Conservation (phyloP, 2,329 filamentous ascomycete genomes). For the Colletotrichum somersetense region DNA sequence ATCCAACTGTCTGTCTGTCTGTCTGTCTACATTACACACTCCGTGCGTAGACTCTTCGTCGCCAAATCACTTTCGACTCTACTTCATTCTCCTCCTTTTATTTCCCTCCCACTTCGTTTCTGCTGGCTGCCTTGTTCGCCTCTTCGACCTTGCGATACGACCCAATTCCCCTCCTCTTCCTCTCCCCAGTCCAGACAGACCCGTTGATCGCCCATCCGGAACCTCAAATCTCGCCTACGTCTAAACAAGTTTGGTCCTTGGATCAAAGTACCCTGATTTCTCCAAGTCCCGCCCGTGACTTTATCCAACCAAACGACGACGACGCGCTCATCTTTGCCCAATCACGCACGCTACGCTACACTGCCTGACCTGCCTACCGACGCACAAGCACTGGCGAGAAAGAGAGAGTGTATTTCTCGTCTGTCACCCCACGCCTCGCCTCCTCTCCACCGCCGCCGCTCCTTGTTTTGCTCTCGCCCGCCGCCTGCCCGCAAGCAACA, state of each 20-base stretch:
- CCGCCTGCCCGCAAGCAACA: not conserved
- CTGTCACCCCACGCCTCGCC: not conserved
- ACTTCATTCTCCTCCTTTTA: not conserved
- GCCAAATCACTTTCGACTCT: not conserved
- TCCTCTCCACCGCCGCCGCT: slow-evolving; percentile 1
- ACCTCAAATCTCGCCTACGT: slow-evolving; percentile 37
- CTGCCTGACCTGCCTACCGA: too few relatives aligned
- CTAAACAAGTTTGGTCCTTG: slow-evolving; percentile 21
- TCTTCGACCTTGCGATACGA: slow-evolving; percentile 20
- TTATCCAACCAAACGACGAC: slow-evolving; percentile 3
- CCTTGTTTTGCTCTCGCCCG: not conserved
- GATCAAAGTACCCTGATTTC: slow-evolving; percentile 16
- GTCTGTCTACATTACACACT: too few relatives aligned
- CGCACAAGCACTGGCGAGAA: not conserved
- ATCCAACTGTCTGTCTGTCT: not conserved
- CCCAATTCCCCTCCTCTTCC: slow-evolving; percentile 8
- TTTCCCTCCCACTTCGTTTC: not conserved
- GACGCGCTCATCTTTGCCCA: slow-evolving; percentile 21
- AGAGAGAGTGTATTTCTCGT: not conserved
- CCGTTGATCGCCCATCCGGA: slow-evolving; percentile 31
- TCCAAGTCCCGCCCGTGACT: not conserved
- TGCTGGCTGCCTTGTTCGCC: not conserved
- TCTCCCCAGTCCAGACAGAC: slow-evolving; percentile 20
- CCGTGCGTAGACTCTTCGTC: not conserved
- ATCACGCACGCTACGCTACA: not conserved